These are phyloP conservation scores for Linderina pennispora DNA, from an alignment of 192 early-diverging fungal genomes.

Conservation along the genomic window DNA sequence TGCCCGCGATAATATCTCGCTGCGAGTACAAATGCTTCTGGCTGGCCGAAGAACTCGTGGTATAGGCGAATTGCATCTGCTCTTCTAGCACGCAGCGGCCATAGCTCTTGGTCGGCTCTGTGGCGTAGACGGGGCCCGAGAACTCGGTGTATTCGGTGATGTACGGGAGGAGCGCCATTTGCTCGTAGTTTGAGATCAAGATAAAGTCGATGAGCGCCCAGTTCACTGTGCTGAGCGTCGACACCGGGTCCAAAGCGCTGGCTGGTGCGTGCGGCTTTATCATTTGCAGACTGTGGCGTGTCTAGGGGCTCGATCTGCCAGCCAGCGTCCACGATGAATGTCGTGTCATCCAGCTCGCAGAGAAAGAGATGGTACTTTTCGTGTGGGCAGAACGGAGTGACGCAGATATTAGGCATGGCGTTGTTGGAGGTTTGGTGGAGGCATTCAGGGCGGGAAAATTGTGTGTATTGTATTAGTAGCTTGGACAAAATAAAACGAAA, in stretches of 20 bases:
- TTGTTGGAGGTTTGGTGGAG: no score
- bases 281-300: conserved; percentile 1
- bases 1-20: conserved; percentile 32
- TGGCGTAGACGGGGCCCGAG: conserved; percentile 68
- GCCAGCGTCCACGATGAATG: conserved; percentile 47
- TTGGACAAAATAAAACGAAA: no score
- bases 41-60: not conserved
- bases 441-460: no score
- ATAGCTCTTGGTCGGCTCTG: conserved; percentile 75
- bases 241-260: conserved; percentile 11
- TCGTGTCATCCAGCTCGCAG: conserved; percentile 46
- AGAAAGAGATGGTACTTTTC: conserved; percentile 39
- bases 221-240: conserved; percentile 50
- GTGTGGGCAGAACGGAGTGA: conserved; percentile 36
- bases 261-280: not conserved
- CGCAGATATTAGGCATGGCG: conserved; percentile 44
- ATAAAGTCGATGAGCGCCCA: conserved; percentile 67
- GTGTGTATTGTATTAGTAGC: no score
- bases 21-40: conserved; percentile 23
- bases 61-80: not conserved
- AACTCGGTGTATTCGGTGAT: conserved; percentile 79
- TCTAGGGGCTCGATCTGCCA: conserved; percentile 22
- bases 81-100: conserved; percentile 49
- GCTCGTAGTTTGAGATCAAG: conserved; percentile 66
- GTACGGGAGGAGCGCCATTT: conserved; percentile 73